phyloP scores from a whole-genome alignment of 805 yeast genomes.

The Saturnispora saitoi region DNA sequence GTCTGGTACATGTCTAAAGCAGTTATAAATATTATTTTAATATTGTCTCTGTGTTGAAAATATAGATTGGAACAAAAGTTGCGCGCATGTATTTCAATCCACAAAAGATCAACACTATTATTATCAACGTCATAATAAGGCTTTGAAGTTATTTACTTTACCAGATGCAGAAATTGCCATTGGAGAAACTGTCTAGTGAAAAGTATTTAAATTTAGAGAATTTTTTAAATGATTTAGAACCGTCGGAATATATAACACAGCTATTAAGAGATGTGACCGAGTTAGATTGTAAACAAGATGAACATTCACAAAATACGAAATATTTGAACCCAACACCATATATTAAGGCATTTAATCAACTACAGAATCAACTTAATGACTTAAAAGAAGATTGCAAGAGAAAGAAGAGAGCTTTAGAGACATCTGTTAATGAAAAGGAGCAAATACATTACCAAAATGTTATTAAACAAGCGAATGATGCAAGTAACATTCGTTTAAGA shows the following conservation, averaged over 20 bases:
- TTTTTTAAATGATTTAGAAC: slow-evolving; percentile 60
- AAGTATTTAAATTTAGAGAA: slow-evolving; percentile 34
- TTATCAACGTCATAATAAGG: not conserved
- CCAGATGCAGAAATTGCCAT: slow-evolving; percentile 14
- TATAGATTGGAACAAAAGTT: too few species aligned
- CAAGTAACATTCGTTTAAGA: slow-evolving; percentile 34
- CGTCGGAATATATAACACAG: slow-evolving; percentile 73
- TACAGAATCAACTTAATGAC: slow-evolving; percentile 59
- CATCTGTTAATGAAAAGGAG: slow-evolving; percentile 53
- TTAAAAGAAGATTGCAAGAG: slow-evolving; percentile 48
- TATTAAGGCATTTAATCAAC: slow-evolving; percentile 85
- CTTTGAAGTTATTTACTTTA: not conserved
- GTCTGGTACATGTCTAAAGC: too few species aligned
- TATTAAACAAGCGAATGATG: slow-evolving; percentile 38
- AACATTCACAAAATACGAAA: slow-evolving; percentile 30
- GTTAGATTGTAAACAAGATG: not conserved
- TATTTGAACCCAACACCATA: slow-evolving; percentile 87
- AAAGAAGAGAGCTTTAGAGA: slow-evolving; percentile 43
- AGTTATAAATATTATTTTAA: too few species aligned
- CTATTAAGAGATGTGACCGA: slow-evolving; percentile 36
- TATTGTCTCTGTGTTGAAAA: too few species aligned
- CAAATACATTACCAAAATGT: slow-evolving; percentile 61
- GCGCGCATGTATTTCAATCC: not conserved
- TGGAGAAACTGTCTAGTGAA: slow-evolving; percentile 26
- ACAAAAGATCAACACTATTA: not conserved